Base-by-base conservation (phyloP, 2,329 filamentous ascomycete species). In the Ceratocystis cubensis region DNA sequence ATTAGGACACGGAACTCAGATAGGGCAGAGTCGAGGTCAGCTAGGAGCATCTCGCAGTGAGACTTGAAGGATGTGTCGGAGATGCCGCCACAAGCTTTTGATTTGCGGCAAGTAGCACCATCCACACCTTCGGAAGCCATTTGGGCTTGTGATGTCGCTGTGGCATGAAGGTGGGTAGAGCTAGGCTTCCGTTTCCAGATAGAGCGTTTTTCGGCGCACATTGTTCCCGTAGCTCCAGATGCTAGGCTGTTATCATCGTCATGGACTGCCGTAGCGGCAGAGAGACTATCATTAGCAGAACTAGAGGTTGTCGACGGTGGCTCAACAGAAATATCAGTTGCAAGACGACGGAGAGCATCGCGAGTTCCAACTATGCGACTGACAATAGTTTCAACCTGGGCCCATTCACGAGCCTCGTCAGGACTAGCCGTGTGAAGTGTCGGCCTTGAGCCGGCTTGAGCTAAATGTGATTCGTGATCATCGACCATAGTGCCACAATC, bases 181-280 rank as follows among this genome's bases (percentile, higher is more conserved):
- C 86, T 92, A 0, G 87, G 80, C 76, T 96, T 96, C 61, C 93
- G 85, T 75, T 91, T 96, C 94, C 94, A 99, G 73, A 99, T 97
- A 0, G 90, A 80, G 68, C 56, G 56, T 85, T 83, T 63, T 37
- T 63, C 63, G 61, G 25, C 37, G 17, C 25, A 8, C 15, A 28
- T 57, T 5, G 53, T 59, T 5, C 33, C 57, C 13, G 57, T 56
- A 37, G 48, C 20, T 20, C 46, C 63, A 15, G 63, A 67, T 56
- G 50, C 45, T 17, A 67, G 17, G n/a, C 63, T 65, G 10, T 46
- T 50, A 20, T 65, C 56, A n/a, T 81, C 81, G 17, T 82, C 82
- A 25, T 83, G 81, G 2, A 78, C 73, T 2, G 76, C 73, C 1
- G 76, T 75, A 70, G 77, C 75, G 45, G 53, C 41, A 5, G 56